phyloP scores from a whole-genome alignment of 768 basidiomycete species.

The Lactarius vividus region DNA sequence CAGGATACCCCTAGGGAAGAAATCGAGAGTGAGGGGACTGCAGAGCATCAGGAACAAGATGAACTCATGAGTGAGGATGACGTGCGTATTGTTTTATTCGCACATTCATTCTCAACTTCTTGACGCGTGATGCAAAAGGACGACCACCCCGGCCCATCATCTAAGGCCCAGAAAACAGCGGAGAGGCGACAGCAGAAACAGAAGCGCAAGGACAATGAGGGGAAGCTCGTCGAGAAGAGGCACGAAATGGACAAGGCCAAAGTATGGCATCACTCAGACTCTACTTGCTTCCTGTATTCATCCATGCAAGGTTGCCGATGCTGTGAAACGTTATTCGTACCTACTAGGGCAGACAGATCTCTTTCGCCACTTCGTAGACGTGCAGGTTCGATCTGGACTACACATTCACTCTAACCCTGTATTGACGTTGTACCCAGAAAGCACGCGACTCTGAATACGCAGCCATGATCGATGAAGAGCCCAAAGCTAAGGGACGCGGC shows the following conservation, averaged over 20 bases:
- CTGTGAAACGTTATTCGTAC: slow-evolving; percentile 95
- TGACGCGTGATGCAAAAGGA: slow-evolving; percentile 37
- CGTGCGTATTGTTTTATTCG: slow-evolving; percentile 27
- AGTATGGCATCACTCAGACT: slow-evolving; percentile 38
- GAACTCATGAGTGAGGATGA: slow-evolving; percentile 54
- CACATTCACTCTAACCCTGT: no score
- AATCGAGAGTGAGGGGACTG: slow-evolving; percentile 70
- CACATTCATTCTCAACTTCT: slow-evolving; percentile 32
- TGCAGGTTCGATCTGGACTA: slow-evolving; percentile 60
- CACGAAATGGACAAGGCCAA: slow-evolving; percentile 89
- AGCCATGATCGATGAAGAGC: slow-evolving; percentile 81
- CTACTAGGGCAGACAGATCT: slow-evolving; percentile 97
- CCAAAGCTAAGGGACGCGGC: slow-evolving; percentile 79
- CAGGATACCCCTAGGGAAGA: slow-evolving; percentile 68
- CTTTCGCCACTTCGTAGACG: slow-evolving; percentile 97
- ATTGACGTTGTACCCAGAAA: slow-evolving; percentile 39
- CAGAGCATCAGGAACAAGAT: slow-evolving; percentile 48
- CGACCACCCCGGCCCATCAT: slow-evolving; percentile 38
- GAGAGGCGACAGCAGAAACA: slow-evolving; percentile 46
- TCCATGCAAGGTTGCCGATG: slow-evolving; percentile 69
- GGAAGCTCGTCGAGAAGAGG: slow-evolving; percentile 64
- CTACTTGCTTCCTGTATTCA: slow-evolving; percentile 17
- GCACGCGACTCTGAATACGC: slow-evolving; percentile 93
- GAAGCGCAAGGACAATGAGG: slow-evolving; percentile 67
- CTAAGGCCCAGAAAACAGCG: slow-evolving; percentile 39